Evolutionary conservation across 2,329 filamentous ascomycete species (phyloP), one percentile per base, ranked within the genome.

Genomic region (Drechslerella dactyloides): DNA sequence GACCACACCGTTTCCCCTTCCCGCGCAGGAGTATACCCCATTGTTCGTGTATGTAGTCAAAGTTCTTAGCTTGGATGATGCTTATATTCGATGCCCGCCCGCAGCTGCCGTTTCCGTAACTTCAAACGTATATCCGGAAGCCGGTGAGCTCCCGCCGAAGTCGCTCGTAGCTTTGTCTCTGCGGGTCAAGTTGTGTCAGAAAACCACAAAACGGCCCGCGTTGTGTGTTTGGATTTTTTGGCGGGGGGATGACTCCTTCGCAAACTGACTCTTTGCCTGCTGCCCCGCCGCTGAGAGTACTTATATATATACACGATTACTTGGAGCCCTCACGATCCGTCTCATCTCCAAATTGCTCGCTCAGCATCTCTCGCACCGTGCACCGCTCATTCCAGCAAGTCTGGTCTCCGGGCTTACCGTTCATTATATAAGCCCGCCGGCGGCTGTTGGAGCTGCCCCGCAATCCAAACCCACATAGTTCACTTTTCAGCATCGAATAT

Each of bases 21-120:
- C 37, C 13, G 37, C 44, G 15, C 19, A 21, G 44, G 44, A 48
- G 44, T 48, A 48, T 48, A 48, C 44, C 44, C 19, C 7, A 23
- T 48, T 48, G 44, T 21, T 48, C 44, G 44, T 48, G 44, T 48
- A 48, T 48, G 44, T 48, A 48, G 11, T 48, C 19, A 48, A 48
- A 3, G 44, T 48, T 21, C 44, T 48, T 48, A 17, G 17, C 44
- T 48, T 48, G 44, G 17, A 21, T 4, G 17, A 5, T 19, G 21
- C 44, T 48, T 19, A 10, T 19, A 10, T 19, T 48, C 19, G 4
- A 48, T 48, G 15, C 44, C 44, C 17, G 17, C 44, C 11, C 19
- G 7, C 44, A 10, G 19, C 17, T 23, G 8, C 8, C 8, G 11
- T 21, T 19, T 13, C 4, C n/a, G 13, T 42, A 42, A 42, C 15